phyloP scores from a whole-genome alignment of 768 basidiomycete genomes.

The Mycena kentingensis region DNA sequence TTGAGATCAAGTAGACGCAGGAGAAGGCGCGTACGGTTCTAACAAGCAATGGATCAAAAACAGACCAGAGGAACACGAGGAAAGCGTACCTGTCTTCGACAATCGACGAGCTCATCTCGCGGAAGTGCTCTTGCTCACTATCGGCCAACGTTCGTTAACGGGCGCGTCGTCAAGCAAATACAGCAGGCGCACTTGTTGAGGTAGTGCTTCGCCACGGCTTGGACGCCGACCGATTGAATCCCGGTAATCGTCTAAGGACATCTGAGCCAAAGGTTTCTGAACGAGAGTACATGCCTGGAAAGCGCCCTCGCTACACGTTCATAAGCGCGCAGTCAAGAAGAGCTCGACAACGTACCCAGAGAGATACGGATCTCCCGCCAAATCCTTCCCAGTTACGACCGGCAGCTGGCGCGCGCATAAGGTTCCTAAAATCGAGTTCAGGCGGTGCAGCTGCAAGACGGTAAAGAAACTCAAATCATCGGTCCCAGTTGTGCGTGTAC shows the following conservation, averaged over 20 bases:
- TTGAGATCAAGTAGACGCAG: neutral
- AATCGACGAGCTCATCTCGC: slow-evolving; percentile 41
- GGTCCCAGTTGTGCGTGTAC: too few relatives aligned
- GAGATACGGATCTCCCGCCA: slow-evolving; percentile 55
- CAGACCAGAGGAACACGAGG: neutral
- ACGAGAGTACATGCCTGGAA: slow-evolving; percentile 28
- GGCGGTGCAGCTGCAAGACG: neutral
- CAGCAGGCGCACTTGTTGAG: slow-evolving; percentile 38
- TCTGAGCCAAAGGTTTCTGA: slow-evolving; percentile 1
- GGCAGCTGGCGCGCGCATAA: slow-evolving; percentile 47
- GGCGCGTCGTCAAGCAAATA: neutral
- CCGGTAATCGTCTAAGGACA: slow-evolving; percentile 54
- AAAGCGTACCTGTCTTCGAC: slow-evolving; percentile 44
- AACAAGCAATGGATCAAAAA: neutral
- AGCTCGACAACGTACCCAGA: slow-evolving; percentile 40
- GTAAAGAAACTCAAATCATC: slow-evolving; percentile 40
- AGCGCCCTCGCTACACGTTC: slow-evolving; percentile 41
- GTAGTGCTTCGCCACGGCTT: slow-evolving; percentile 48
- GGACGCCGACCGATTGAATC: slow-evolving; percentile 55
- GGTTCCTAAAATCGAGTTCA: slow-evolving; percentile 35
- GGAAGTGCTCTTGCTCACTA: slow-evolving; percentile 50
- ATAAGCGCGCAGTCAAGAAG: too few relatives aligned
- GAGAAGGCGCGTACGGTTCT: slow-evolving; percentile 42
- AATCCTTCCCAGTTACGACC: slow-evolving; percentile 59
- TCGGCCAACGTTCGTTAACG: neutral